A percentile compares a stretch with the other conserved stretches of the same genome.
These are phyloP conservation scores for Parasarocladium wereldwijsianum DNA, from an alignment of 2,329 filamentous ascomycete genomes.

Conservation along the genomic window DNA sequence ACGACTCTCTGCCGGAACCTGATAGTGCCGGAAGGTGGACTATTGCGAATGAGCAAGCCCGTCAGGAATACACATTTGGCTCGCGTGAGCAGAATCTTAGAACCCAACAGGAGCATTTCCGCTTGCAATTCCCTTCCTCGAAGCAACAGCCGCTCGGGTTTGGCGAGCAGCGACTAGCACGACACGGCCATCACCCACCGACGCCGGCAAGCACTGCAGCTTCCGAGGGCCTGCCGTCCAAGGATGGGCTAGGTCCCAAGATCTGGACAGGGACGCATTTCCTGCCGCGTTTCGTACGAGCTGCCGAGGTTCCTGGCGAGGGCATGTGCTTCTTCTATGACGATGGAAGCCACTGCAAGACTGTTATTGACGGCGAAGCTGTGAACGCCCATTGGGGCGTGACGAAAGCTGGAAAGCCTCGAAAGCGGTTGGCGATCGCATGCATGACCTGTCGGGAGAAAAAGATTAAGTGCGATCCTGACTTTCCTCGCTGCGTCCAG, in stretches of 20 bases:
- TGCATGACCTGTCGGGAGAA: constrained; percentile 89
- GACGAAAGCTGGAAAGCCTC: constrained; percentile 84
- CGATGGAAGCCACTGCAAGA: constrained; percentile 69
- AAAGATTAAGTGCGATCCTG: constrained; percentile 94
- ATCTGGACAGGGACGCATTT: constrained; percentile 57
- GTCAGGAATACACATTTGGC: constrained; percentile 30
- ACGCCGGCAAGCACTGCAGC: constrained; percentile 14
- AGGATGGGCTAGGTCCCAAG: constrained; percentile 50
- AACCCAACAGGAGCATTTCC: constrained; percentile 19
- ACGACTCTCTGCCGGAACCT: constrained; percentile 20
- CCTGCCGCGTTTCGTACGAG: constrained; percentile 48
- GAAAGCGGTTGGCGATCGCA: constrained; percentile 82
- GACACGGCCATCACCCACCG: constrained; percentile 12
- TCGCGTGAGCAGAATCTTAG: constrained; percentile 22
- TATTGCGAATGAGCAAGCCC: constrained; percentile 22
- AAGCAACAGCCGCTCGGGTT: constrained; percentile 15
- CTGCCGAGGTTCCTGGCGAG: constrained; percentile 58
- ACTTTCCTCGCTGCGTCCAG: constrained; percentile 74
- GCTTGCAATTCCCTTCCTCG: constrained; percentile 21
- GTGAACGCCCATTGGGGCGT: constrained; percentile 90
- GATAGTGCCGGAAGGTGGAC: constrained; percentile 22
- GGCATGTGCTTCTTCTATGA: constrained; percentile 78
- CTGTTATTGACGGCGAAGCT: constrained; percentile 68
- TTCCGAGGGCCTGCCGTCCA: constrained; percentile 31
- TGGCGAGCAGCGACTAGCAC: constrained; percentile 10